A percentile compares a stretch with the other conserved stretches of the same genome.
Evolutionary conservation across 352 stramenopile genomes (phyloP).

Genomic region (Globisporangium parvum): DNA sequence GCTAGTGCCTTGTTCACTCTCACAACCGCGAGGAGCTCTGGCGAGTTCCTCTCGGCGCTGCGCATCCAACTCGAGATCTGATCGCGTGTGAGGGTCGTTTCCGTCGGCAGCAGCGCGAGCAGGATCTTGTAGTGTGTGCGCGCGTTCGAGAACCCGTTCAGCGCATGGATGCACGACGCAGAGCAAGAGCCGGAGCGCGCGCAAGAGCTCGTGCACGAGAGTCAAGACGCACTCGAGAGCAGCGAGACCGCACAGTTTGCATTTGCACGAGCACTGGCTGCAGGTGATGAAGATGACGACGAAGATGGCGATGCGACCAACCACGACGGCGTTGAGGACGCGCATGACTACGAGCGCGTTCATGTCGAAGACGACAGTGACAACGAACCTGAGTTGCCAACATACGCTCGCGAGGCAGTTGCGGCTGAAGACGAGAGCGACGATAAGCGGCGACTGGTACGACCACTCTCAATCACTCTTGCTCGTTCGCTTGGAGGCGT

Average conservation of each 20-base stretch:
- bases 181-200: background rate
- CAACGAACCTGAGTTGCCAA: background rate
- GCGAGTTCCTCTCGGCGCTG: too few species aligned
- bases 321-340: background rate
- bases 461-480: background rate
- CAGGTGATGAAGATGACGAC: background rate
- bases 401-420: too few species aligned
- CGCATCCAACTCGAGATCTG: too few species aligned
- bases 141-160: conserved; percentile 9
- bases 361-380: background rate
- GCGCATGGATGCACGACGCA: background rate
- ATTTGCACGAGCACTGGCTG: background rate
- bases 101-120: too few species aligned
- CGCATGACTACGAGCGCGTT: background rate
- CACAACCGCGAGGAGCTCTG: too few species aligned
- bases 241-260: background rate
- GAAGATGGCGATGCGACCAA: background rate
- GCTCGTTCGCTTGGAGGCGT: too few species aligned
- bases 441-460: background rate
- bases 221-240: background rate
- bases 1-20: too few species aligned
- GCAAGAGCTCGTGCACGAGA: background rate
- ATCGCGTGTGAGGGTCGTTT: too few species aligned
- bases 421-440: background rate
- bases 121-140: background rate